phyloP scores from a whole-genome alignment of 208 protist genomes.

The Trypanosoma lewisi region DNA sequence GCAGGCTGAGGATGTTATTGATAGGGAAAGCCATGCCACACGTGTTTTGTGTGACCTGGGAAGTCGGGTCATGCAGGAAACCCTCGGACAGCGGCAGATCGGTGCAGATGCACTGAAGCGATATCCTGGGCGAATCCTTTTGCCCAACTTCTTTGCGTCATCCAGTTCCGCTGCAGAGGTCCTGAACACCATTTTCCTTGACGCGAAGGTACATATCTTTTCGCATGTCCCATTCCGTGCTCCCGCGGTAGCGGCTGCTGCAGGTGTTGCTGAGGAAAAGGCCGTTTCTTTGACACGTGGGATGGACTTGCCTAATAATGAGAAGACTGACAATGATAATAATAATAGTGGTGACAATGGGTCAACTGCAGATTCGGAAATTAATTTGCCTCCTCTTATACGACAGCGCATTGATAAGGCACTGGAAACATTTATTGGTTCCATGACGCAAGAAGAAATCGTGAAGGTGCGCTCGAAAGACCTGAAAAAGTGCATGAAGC shows the following conservation, averaged over 20 bases:
- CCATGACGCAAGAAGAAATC: conserved; percentile 47
- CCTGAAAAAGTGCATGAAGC: conserved; percentile 35
- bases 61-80: conserved; percentile 58
- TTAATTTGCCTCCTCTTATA: neutral
- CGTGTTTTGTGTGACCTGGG: conserved; percentile 77
- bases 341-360: neutral
- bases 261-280: conserved; percentile 2
- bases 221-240: conserved; percentile 54
- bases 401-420: conserved; percentile 25
- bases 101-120: conserved; percentile 53
- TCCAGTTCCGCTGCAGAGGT: conserved; percentile 25
- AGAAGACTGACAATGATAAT: neutral
- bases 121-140: conserved; percentile 60
- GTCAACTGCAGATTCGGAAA: neutral
- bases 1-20: conserved; percentile 62
- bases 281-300: neutral
- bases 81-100: conserved; percentile 54
- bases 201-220: conserved; percentile 36
- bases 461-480: conserved; percentile 56
- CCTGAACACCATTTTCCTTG: conserved; percentile 50
- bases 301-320: too few relatives aligned
- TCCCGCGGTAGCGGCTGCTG: conserved; percentile 4
- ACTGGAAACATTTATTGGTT: conserved; percentile 34
- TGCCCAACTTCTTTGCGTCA: conserved; percentile 63
- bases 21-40: conserved; percentile 34